A percentile compares a stretch with the other conserved stretches of the same genome.
phyloP scores from a whole-genome alignment of 345 rosid genomes.

The thale cress (Arabidopsis thaliana) region DNA sequence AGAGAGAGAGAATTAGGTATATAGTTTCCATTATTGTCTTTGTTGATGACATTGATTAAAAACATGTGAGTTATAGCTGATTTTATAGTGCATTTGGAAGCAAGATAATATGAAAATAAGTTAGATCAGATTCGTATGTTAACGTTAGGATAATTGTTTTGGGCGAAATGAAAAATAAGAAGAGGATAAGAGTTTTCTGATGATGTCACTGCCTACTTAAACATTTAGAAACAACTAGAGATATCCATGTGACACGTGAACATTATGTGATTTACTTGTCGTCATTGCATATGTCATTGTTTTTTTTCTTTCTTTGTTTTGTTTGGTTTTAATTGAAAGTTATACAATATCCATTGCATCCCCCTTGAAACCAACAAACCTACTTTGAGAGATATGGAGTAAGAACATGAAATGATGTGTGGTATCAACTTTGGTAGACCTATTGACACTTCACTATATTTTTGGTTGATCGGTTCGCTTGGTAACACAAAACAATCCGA shows the following conservation, averaged over 20 bases:
- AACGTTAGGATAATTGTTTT: background rate
- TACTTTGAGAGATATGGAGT: too few relatives aligned
- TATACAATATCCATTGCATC: too few relatives aligned
- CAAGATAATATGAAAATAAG: background rate
- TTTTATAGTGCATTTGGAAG: conserved; percentile 5
- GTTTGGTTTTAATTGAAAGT: too few relatives aligned
- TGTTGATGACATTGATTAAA: too few relatives aligned
- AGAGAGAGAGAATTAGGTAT: background rate
- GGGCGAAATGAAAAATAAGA: background rate
- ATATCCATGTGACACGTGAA: background rate
- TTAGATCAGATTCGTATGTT: background rate
- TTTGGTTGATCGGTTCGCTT: too few relatives aligned
- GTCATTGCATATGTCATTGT: background rate
- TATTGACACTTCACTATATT: too few relatives aligned
- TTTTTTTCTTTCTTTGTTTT: too few relatives aligned
- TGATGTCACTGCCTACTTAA: background rate
- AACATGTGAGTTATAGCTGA: background rate
- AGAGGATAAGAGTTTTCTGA: background rate
- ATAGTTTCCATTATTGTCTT: conserved; percentile 14
- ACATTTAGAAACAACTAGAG: background rate
- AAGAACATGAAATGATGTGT: too few relatives aligned
- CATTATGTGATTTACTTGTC: background rate
- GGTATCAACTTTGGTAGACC: too few relatives aligned
- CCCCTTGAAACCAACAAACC: too few relatives aligned
- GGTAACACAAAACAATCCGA: too few relatives aligned